A percentile compares a stretch with the other conserved stretches of the same genome.
Conservation (phyloP, 768 basidiomycete genomes). For the Mycena galericulata region DNA sequence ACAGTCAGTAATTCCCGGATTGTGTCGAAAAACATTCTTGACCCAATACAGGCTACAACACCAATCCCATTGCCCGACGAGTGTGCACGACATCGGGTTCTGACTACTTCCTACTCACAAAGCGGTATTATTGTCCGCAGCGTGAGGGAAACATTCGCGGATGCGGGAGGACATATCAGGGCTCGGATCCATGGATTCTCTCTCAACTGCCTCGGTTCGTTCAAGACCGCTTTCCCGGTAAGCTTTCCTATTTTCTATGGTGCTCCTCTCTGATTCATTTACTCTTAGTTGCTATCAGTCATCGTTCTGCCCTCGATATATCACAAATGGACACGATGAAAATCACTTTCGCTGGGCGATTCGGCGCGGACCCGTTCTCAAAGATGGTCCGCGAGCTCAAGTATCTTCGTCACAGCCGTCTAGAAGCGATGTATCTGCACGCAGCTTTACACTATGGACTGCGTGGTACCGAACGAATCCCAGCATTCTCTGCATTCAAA, state of each 20-base stretch:
- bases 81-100: conserved; percentile 21
- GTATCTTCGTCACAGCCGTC: conserved; percentile 22
- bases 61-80: conserved; percentile 25
- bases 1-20: conserved; percentile 9
- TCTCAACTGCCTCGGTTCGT: conserved; percentile 26
- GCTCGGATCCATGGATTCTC: conserved; percentile 26
- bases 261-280: too few species aligned
- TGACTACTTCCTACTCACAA: conserved; percentile 30
- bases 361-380: conserved; percentile 33
- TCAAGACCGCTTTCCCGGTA: conserved; percentile 34
- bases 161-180: conserved; percentile 32
- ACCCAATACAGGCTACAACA: conserved; percentile 21
- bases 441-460: conserved; percentile 23
- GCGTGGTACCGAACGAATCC: conserved; percentile 15
- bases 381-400: conserved; percentile 32
- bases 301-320: conserved; percentile 26
- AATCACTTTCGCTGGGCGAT: conserved; percentile 26
- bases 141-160: conserved; percentile 10
- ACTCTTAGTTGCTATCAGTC: conserved; percentile 20
- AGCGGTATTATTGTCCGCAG: conserved; percentile 18
- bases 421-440: conserved; percentile 33
- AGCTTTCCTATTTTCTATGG: neutral
- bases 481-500: conserved; percentile 27
- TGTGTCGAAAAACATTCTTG: neutral
- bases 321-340: conserved; percentile 29